Base-by-base conservation (phyloP, 2,329 filamentous ascomycete genomes). In the Aspergillus vadensis region DNA sequence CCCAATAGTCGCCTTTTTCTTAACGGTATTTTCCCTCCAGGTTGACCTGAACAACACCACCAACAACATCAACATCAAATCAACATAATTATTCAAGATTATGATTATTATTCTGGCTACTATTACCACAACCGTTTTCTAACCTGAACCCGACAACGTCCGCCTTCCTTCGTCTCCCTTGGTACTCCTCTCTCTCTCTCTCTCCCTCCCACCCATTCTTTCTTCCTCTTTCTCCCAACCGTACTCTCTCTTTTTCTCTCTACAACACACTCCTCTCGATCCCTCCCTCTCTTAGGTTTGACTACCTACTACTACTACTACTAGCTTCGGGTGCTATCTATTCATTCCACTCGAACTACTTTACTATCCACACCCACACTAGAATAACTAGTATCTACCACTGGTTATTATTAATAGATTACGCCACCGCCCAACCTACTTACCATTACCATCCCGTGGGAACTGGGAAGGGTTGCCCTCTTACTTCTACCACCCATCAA, bases 371-470 rank as follows among this genome's bases (percentile, higher is more conserved):
- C 43, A 25, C 56, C 51, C 57, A 61, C 25, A 54, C 59, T 43
- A 43, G n/a, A 43, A 43, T 59, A 17, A 15, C 38, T 55, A 51
- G 30, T 27, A 47, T 21, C 44, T 49, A 47, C 48, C 57, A 55
- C 36, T 55, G 47, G 38, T 50, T 55, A 62, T 62, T 67, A 66
- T 64, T 68, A 65, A 65, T 67, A 66, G 60, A 68, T 63, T 61
- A 64, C 62, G 64, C 65, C 64, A 68, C 61, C 60, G 55, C 61
- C 60, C 61, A 57, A 59, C 57, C 61, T 51, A 56, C 25, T 27
- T 27, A 27, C 25, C 25, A 27, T 27, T 27, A 27, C 57, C 58
- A 51, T 57, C 53, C 54, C 36, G 38, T 58, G 53, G 39, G 30
- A 36, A 36, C 32, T 36, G 30, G n/a, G 52, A 44, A 44, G n/a